These are phyloP conservation scores for Salicornia ramosissima DNA, from an alignment of 148 eudicot species.

Conservation along the genomic window DNA sequence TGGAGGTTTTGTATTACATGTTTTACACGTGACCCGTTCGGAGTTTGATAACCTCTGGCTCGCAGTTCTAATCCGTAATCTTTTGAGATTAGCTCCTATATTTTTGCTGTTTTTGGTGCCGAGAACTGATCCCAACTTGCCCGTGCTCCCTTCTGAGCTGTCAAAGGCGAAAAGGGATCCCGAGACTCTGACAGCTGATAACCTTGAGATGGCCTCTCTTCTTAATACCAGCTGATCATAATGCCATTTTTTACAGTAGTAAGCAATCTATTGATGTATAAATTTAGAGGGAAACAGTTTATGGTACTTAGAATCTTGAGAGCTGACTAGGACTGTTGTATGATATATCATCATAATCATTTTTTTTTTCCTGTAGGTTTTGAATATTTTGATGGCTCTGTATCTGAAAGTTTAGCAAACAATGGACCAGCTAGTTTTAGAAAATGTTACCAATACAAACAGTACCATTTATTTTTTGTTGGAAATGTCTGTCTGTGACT, in stretches of 20 bases:
- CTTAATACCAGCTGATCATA: constrained; percentile 17
- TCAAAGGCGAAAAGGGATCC: constrained; percentile 23
- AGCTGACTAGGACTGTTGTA: not conserved
- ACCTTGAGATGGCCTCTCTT: constrained; percentile 25
- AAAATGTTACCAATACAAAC: not conserved
- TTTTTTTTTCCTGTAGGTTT: not conserved
- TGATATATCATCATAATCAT: not conserved
- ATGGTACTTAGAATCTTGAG: not conserved
- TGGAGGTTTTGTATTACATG: constrained; percentile 25
- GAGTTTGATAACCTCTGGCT: constrained; percentile 28
- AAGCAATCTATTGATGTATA: not conserved
- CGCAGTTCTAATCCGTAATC: constrained; percentile 26
- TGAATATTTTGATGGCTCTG: not conserved
- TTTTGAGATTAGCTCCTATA: constrained; percentile 22
- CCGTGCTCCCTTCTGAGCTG: constrained; percentile 19
- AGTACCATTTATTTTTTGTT: not conserved
- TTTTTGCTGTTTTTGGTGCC: constrained; percentile 30
- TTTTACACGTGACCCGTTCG: constrained; percentile 28
- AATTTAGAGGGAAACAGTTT: not conserved
- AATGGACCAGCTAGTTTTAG: not conserved
- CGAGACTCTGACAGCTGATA: constrained; percentile 9
- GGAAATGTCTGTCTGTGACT: not conserved
- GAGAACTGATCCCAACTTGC: constrained; percentile 22
- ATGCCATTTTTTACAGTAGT: not conserved
- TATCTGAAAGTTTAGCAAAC: not conserved